Conservation (phyloP, 2,329 filamentous ascomycete genomes). For the Aspergillus pseudoviridinutans region DNA sequence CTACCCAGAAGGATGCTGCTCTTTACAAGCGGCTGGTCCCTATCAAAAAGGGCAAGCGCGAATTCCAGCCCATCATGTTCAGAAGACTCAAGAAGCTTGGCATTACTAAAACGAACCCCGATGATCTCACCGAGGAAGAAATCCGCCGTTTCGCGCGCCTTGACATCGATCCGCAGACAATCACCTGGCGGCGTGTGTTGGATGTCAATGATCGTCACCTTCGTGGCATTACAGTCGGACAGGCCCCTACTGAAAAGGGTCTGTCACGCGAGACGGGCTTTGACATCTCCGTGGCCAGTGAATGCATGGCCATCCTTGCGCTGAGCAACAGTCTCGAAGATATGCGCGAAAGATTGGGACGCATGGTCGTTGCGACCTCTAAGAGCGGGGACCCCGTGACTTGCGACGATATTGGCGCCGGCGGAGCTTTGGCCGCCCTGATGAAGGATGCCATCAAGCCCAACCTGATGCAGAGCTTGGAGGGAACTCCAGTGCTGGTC, state of each 20-base stretch:
- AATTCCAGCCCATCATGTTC: conserved; percentile 88
- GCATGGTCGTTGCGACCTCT: conserved; percentile 93
- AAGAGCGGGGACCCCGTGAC: conserved; percentile 84
- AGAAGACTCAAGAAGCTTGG: conserved; percentile 91
- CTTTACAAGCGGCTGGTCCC: conserved; percentile 87
- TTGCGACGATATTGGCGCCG: conserved; percentile 90
- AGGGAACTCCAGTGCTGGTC: conserved; percentile 95
- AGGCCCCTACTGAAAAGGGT: conserved; percentile 85
- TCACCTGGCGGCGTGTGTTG: conserved; percentile 93
- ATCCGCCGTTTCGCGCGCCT: conserved; percentile 83
- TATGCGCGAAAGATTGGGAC: conserved; percentile 86
- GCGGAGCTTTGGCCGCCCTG: conserved; percentile 85
- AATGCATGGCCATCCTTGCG: conserved; percentile 97
- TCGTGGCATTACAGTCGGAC: conserved; percentile 81
- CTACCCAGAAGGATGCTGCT: conserved; percentile 84
- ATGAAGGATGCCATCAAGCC: conserved; percentile 99
- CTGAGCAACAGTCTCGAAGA: conserved; percentile 83
- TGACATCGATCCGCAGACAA: conserved; percentile 94
- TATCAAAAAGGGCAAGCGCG: conserved; percentile 80
- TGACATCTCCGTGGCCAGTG: conserved; percentile 95
- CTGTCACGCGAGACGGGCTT: conserved; percentile 86
- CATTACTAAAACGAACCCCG: conserved; percentile 89
- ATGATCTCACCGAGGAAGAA: conserved; percentile 87
- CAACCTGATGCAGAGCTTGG: conserved; percentile 96
- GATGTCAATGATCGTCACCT: conserved; percentile 97